Evolutionary conservation across 2,329 filamentous ascomycete genomes (phyloP), one percentile per base, ranked within the genome.

Genomic region (Arthrobotrys megalospora): DNA sequence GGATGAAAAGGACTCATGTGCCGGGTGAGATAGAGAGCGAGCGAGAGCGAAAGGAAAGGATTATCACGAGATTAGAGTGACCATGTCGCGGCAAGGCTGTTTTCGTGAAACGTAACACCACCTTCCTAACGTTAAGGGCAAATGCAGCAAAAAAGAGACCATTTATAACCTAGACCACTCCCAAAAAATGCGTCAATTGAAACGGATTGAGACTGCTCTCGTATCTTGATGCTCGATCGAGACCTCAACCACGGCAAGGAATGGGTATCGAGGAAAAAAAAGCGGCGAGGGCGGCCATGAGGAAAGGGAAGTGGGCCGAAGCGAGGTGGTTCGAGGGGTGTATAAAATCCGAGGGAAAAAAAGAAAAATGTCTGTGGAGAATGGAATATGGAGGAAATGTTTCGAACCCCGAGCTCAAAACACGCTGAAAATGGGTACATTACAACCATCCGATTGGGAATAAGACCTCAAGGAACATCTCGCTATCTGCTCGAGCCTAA

Each of bases 61-160:
- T 16, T 58, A 62, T 67, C 48, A 58, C 53, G 50, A 68, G 62
- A 58, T 68, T 66, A 16, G 70, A 67, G 70, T 52, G 63, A 68
- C 48, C 50, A 73, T 73, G 60, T 68, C 68, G 53, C 48, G 65
- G 55, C 72, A 77, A 71, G 73, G 53, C 73, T 71, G 45, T 48
- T 77, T 71, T 71, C 14, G 73, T 77, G 66, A 53, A 77, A 77
- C 73, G 73, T 77, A 50, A 48, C 66, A 77, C 66, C 48, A 38
- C 45, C 45, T 53, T 67, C 50, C 48, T 76, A 52, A 71, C 43
- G 66, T 62, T 77, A 53, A 55, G 48, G n/a, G 45, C 24, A n/a
- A 43, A 32, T 32, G 43, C 8, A 41, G 32, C 12, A 43, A 63
- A 43, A 43, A n/a, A 16, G 21, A 63, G 3, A 36, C 65, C 34